Percentiles rank a stretch among this genome's conserved stretches.
Conservation (phyloP, 1,139 yeast genomes). For the Hyphopichia burtonii region DNA sequence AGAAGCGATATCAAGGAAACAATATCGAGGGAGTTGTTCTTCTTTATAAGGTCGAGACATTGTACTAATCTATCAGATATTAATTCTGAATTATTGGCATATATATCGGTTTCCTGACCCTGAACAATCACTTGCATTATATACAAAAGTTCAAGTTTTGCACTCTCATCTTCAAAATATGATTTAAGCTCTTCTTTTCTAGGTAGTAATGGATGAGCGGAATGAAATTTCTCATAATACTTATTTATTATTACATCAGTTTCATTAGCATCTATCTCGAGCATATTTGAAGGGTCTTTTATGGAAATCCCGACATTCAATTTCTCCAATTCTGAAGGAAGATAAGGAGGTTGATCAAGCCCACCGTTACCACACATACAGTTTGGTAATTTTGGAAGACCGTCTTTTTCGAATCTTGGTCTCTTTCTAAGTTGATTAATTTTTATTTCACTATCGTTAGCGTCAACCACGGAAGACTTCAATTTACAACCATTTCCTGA, state of each 20-base stretch:
- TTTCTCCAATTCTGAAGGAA: background rate
- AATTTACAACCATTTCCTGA: background rate
- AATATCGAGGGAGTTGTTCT: conserved; percentile 26
- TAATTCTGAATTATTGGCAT: conserved; percentile 28
- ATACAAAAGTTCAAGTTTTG: conserved; percentile 37
- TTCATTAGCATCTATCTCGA: conserved; percentile 6
- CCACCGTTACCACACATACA: conserved; percentile 1
- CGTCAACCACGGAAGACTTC: background rate
- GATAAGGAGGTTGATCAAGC: background rate
- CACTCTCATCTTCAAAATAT: conserved; percentile 27
- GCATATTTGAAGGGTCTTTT: background rate
- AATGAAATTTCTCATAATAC: conserved; percentile 39
- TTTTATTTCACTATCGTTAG: background rate
- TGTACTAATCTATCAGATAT: conserved; percentile 33
- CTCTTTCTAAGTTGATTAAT: conserved; percentile 1
- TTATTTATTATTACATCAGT: conserved; percentile 24
- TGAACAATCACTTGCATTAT: conserved; percentile 48
- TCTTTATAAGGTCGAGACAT: conserved; percentile 30
- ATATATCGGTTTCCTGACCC: conserved; percentile 37
- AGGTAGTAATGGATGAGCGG: conserved; percentile 47
- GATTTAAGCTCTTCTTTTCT: conserved; percentile 26
- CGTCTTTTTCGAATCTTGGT: background rate
- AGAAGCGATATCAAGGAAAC: conserved; percentile 40
- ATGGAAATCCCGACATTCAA: background rate
- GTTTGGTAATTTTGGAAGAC: background rate